Evolutionary conservation across 1,139 yeast genomes (phyloP).

Genomic region (Hanseniaspora sp.): DNA sequence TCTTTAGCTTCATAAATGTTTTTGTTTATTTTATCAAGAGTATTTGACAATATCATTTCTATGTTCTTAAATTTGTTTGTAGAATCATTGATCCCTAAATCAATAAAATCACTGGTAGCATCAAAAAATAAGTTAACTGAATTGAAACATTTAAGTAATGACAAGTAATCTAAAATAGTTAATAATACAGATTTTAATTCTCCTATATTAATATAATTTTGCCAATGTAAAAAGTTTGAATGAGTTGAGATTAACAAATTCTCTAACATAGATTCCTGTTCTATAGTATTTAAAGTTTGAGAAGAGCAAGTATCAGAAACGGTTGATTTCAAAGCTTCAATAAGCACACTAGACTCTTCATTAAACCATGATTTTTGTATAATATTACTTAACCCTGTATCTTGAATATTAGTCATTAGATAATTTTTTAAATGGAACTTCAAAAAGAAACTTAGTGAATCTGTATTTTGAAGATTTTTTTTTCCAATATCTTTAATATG

Average conservation of each 20-base stretch:
- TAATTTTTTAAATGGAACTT: conserved; percentile 5
- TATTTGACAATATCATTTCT: neutral
- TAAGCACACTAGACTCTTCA: neutral
- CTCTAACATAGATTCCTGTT: neutral
- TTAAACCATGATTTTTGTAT: neutral
- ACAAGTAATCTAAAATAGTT: neutral
- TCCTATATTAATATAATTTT: neutral
- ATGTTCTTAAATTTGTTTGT: neutral
- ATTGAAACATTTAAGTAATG: neutral
- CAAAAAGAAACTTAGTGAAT: neutral
- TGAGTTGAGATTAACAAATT: neutral
- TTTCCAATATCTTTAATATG: neutral
- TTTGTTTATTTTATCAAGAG: neutral
- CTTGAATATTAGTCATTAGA: neutral
- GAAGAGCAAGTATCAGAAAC: neutral
- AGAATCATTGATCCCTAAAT: neutral
- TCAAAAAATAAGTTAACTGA: neutral
- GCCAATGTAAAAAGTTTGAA: neutral
- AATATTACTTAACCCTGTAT: neutral
- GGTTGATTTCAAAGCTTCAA: neutral
- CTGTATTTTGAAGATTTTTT: neutral
- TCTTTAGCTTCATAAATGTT: neutral
- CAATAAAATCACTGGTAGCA: neutral
- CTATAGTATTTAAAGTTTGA: neutral
- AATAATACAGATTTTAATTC: neutral